Conservation (phyloP, 2,329 filamentous ascomycete genomes). For the Geosmithia morbida region DNA sequence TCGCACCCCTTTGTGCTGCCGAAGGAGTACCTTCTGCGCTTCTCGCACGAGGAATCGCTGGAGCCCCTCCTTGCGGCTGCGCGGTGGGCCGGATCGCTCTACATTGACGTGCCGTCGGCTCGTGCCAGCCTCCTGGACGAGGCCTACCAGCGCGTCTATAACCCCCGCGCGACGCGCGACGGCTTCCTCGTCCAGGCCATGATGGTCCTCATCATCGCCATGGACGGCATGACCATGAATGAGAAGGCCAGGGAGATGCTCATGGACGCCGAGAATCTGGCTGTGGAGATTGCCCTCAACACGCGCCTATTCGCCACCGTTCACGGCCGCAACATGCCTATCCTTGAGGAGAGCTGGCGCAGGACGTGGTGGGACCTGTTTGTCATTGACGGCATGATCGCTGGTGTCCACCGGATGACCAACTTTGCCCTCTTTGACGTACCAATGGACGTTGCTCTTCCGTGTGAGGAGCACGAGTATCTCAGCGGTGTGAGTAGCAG, state of each 20-base stretch:
- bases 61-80: slow-evolving; percentile 37
- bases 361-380: slow-evolving; percentile 85
- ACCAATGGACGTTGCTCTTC: slow-evolving; percentile 53
- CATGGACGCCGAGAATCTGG: slow-evolving; percentile 51
- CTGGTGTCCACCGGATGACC: slow-evolving; percentile 60
- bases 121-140: slow-evolving; percentile 42
- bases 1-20: slow-evolving; percentile 45
- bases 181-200: slow-evolving; percentile 63
- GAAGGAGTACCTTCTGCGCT: slow-evolving; percentile 30
- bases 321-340: slow-evolving; percentile 47
- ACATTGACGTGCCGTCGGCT: slow-evolving; percentile 30
- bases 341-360: slow-evolving; percentile 71
- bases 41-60: slow-evolving; percentile 31
- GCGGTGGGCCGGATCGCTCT: slow-evolving; percentile 41
- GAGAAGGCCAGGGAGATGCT: slow-evolving; percentile 55
- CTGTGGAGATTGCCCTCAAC: slow-evolving; percentile 65
- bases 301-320: slow-evolving; percentile 48
- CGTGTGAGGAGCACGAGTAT: slow-evolving; percentile 72
- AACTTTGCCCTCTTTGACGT: slow-evolving; percentile 58
- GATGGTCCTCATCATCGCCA: slow-evolving; percentile 59
- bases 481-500: slow-evolving; percentile 38
- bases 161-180: slow-evolving; percentile 30
- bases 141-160: slow-evolving; percentile 34
- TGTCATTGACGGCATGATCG: slow-evolving; percentile 72
- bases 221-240: slow-evolving; percentile 64